Evolutionary conservation across 164 flowering plant genomes (phyloP).

Genomic region (Annona squamosa): DNA sequence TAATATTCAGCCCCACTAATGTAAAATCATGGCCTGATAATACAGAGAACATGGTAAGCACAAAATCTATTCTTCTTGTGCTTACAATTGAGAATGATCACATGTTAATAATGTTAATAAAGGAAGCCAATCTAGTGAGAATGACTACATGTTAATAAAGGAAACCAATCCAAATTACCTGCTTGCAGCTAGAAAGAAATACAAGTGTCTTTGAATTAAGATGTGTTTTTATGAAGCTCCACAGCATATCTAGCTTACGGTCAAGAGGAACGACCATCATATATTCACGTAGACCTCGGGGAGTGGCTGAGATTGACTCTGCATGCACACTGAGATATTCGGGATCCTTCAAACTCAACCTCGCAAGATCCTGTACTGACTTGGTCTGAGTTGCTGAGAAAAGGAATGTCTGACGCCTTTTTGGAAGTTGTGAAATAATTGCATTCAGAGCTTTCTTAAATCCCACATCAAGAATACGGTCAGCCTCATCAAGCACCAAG

Average conservation of each 20-base stretch:
- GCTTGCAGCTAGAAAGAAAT: slow-evolving; percentile 81
- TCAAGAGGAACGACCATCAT: slow-evolving; percentile 74
- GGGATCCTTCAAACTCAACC: slow-evolving; percentile 92
- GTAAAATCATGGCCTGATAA: not conserved
- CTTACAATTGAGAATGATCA: not conserved
- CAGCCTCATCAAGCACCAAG: slow-evolving; percentile 97
- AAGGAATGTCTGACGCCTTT: slow-evolving; percentile 74
- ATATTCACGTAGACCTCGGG: slow-evolving; percentile 59
- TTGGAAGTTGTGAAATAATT: slow-evolving; percentile 81
- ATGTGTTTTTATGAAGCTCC: slow-evolving; percentile 89
- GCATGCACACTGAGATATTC: slow-evolving; percentile 92
- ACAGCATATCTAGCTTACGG: slow-evolving; percentile 78
- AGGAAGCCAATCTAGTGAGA: not conserved
- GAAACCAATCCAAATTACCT: slow-evolving; percentile 38
- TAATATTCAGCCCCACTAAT: not conserved
- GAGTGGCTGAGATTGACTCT: slow-evolving; percentile 78
- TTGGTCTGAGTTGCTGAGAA: slow-evolving; percentile 97
- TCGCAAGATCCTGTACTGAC: slow-evolving; percentile 89
- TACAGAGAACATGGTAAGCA: not conserved
- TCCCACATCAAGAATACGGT: slow-evolving; percentile 78
- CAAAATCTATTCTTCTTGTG: not conserved
- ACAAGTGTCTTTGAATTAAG: slow-evolving; percentile 81
- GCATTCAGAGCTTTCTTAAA: slow-evolving; percentile 73
- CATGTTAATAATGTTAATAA: no score
- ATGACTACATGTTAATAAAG: no score